Base-by-base conservation (phyloP, 331 rosid species). In the Saraca asoca region DNA sequence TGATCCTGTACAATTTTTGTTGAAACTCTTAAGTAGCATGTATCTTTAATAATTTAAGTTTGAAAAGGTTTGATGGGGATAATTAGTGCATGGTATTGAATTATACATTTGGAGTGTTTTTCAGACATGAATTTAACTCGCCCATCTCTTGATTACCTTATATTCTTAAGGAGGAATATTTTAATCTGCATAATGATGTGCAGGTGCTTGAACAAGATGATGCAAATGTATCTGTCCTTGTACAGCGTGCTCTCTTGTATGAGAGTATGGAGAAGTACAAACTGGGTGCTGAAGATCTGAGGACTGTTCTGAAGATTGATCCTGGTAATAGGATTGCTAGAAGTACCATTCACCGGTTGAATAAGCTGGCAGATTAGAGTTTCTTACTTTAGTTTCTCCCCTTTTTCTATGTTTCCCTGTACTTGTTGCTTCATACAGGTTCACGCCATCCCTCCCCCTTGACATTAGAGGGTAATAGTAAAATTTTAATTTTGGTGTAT, bases 241-340 rank as follows among this genome's bases (percentile, higher is more conserved):
- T 94, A 48, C 99, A 90, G 76, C 96, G 99, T 53, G 99, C 97
- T 2, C 99, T 90, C 56, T 75, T 94, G 61, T 94, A 90, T 14
- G 99, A 94, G 74, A 90, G 99, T 72, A 94, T 94, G 96, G 99
- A 94, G 73, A 94, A 90, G 81, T 94, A 94, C 87, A 94, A 31
- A 80, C 96, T 90, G 46, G 98, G 97, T 57, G 90, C 98, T 10
- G 92, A 94, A 80, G 98, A 94, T 48, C 83, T 94, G 66, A 88
- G 95, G 78, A 78, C 78, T 50, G 99, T 86, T 79, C 76, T 94
- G 81, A 94, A 82, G 95, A 63, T 90, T 68, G 98, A 94, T 79
- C 92, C 98, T 15, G 65, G 84, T 43, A 94, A 94, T 81, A 83
- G 92, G 80, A 58, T 94, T 77, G 98, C 98, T 55, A 86, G 90